Conservation (phyloP, 1,284 basidiomycete genomes). For the Apiotrichum veenhuisii region DNA sequence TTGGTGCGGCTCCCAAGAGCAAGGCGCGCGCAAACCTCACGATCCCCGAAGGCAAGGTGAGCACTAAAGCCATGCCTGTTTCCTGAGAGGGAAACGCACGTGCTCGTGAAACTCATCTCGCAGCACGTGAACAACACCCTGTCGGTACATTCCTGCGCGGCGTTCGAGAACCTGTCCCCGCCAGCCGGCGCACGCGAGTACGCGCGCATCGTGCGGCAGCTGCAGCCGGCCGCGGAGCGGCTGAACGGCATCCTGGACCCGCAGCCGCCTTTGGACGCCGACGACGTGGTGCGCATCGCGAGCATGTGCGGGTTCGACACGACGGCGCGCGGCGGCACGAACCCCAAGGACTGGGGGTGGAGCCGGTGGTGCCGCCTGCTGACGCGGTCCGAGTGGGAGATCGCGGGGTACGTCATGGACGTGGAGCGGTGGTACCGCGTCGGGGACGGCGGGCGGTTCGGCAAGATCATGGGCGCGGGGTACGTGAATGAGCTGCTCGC, state of each 20-base stretch:
- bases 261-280: constrained; percentile 58
- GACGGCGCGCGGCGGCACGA: constrained; percentile 46
- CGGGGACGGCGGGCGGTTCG: constrained; percentile 53
- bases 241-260: constrained; percentile 55
- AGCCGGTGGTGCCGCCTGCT: constrained; percentile 73
- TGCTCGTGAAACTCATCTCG: background rate
- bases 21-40: constrained; percentile 28
- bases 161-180: constrained; percentile 49
- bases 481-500: constrained; percentile 80
- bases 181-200: background rate
- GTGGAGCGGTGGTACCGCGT: constrained; percentile 68
- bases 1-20: constrained; percentile 11
- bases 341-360: constrained; percentile 36
- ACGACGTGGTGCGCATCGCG: constrained; percentile 63
- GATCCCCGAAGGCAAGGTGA: constrained; percentile 35
- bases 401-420: constrained; percentile 67
- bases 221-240: constrained; percentile 4
- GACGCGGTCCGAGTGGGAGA: constrained; percentile 57
- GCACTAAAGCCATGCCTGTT: no score
- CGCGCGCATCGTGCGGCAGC: background rate
- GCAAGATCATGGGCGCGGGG: constrained; percentile 55
- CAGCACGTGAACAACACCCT: constrained; percentile 66
- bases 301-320: constrained; percentile 75
- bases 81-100: background rate
- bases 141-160: constrained; percentile 64